These are phyloP conservation scores for Corrigiola litoralis DNA, from an alignment of 179 eudicot species.

Conservation along the genomic window DNA sequence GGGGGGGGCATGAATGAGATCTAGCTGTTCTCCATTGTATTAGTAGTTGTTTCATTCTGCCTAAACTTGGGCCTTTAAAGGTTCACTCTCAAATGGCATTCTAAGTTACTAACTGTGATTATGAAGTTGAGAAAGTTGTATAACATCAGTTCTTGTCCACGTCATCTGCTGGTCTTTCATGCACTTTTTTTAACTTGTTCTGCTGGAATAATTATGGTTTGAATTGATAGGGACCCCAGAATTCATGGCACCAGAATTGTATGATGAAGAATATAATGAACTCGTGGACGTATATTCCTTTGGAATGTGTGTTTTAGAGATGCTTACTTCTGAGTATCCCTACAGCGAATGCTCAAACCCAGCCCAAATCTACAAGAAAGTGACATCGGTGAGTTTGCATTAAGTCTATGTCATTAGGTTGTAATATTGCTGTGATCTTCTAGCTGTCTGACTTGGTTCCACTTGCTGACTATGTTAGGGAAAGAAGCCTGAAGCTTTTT, in stretches of 20 bases:
- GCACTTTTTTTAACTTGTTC: not conserved
- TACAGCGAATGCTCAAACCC: slow-evolving; percentile 69
- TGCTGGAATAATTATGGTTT: too few relatives aligned
- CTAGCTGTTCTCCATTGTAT: too few relatives aligned
- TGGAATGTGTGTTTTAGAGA: slow-evolving; percentile 70
- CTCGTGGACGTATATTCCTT: slow-evolving; percentile 72
- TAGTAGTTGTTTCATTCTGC: too few relatives aligned
- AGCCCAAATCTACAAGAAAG: slow-evolving; percentile 73
- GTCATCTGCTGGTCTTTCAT: not conserved
- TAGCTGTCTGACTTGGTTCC: slow-evolving; percentile 3
- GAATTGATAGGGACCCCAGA: slow-evolving; percentile 58
- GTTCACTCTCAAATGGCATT: too few relatives aligned
- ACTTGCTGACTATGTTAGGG: slow-evolving; percentile 41
- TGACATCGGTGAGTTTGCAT: slow-evolving; percentile 41
- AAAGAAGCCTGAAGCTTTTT: slow-evolving; percentile 56
- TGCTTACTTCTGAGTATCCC: slow-evolving; percentile 71
- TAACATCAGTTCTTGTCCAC: not conserved
- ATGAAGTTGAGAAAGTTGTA: too few relatives aligned
- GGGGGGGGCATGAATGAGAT: too few relatives aligned
- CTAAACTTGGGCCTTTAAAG: too few relatives aligned
- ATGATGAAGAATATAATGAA: slow-evolving; percentile 64
- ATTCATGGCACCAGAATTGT: slow-evolving; percentile 77
- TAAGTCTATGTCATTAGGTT: not conserved
- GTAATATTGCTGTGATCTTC: not conserved
- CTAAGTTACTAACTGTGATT: too few relatives aligned